A percentile compares a stretch with the other conserved stretches of the same genome.
Evolutionary conservation across 2,329 filamentous ascomycete species (phyloP).

Genomic region (Aureobasidium sp.): DNA sequence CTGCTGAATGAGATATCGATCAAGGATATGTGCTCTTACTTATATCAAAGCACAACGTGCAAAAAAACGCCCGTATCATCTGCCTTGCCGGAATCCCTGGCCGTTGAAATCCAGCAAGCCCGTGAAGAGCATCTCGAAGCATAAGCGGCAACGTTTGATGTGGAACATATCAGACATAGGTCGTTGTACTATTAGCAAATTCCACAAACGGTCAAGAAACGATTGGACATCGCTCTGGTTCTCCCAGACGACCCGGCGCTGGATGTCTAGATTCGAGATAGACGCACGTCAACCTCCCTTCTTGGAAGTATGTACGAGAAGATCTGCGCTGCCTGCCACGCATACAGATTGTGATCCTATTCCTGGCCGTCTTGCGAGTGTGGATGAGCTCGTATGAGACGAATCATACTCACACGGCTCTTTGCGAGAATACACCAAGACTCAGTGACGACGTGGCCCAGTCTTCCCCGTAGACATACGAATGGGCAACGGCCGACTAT

Average conservation of each 20-base stretch:
- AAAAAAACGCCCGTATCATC: conserved; percentile 8
- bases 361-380: neutral
- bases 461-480: neutral
- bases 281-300: neutral
- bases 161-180: conserved; percentile 15
- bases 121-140: conserved; percentile 2
- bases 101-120: conserved; percentile 6
- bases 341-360: neutral
- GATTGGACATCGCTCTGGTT: neutral
- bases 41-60: conserved; percentile 16
- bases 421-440: neutral
- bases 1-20: conserved; percentile 1
- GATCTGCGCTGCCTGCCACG: neutral
- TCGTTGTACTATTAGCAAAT: conserved; percentile 14
- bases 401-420: neutral
- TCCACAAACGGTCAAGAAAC: conserved; percentile 11
- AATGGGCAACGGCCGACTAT: conserved; percentile 7
- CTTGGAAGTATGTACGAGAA: neutral
- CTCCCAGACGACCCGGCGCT: neutral
- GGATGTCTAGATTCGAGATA: neutral
- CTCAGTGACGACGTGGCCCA: conserved; percentile 7
- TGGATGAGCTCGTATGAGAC: neutral
- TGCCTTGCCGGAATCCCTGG: conserved; percentile 10
- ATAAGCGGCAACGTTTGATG: neutral
- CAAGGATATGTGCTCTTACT: conserved; percentile 6